Conservation (phyloP, 2,329 filamentous ascomycete species). For the Dichotomopilus funicola region DNA sequence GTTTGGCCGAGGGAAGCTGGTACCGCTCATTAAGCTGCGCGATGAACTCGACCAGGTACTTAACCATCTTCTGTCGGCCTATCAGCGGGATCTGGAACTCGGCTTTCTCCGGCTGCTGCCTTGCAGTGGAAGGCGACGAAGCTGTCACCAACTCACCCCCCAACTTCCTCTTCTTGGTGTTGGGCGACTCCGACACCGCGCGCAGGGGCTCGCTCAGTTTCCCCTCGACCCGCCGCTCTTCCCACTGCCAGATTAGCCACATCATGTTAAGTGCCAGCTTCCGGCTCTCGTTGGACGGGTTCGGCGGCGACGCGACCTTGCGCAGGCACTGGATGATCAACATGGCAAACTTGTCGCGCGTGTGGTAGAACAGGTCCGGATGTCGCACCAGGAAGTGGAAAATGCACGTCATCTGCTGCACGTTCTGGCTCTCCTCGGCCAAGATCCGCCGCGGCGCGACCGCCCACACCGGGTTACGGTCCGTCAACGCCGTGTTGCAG, state of each 20-base stretch:
- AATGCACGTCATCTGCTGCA: slow-evolving; percentile 93
- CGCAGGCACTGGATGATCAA: slow-evolving; percentile 82
- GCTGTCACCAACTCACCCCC: slow-evolving; percentile 42
- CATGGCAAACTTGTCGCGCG: slow-evolving; percentile 81
- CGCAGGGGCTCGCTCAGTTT: slow-evolving; percentile 35
- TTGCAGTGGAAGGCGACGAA: slow-evolving; percentile 47
- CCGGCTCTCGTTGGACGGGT: slow-evolving; percentile 83
- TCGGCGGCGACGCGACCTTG: slow-evolving; percentile 79
- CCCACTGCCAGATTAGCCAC: slow-evolving; percentile 87
- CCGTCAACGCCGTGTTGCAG: slow-evolving; percentile 59
- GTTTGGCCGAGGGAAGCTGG: slow-evolving; percentile 63
- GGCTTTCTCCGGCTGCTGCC: slow-evolving; percentile 45
- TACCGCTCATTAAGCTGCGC: slow-evolving; percentile 83
- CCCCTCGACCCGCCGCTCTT: slow-evolving; percentile 70
- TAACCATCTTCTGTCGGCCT: slow-evolving; percentile 74
- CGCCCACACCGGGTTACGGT: slow-evolving; percentile 79
- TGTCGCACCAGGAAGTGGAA: slow-evolving; percentile 95
- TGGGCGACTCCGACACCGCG: slow-evolving; percentile 61
- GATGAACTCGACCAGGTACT: slow-evolving; percentile 94
- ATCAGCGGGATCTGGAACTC: slow-evolving; percentile 64
- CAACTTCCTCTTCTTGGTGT: slow-evolving; percentile 67
- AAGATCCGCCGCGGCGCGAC: slow-evolving; percentile 84
- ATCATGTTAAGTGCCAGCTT: slow-evolving; percentile 88
- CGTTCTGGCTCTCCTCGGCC: slow-evolving; percentile 88
- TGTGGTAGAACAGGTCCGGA: slow-evolving; percentile 89